Conservation (phyloP, 768 basidiomycete species). For the Kwoniella mangroviensis region DNA sequence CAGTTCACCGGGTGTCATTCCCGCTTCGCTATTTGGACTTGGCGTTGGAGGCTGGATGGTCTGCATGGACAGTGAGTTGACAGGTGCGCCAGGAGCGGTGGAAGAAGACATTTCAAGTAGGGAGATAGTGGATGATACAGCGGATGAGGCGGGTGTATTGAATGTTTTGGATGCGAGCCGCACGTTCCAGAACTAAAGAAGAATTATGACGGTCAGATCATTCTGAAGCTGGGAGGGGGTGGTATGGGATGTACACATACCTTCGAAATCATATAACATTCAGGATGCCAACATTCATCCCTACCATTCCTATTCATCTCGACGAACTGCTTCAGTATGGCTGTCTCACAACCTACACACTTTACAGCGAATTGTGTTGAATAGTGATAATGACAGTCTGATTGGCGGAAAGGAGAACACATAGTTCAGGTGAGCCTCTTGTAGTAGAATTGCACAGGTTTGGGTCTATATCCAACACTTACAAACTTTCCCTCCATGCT, state of each 20-base stretch:
- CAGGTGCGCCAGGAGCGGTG: constrained; percentile 58
- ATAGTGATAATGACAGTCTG: constrained; percentile 95
- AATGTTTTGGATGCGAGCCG: constrained; percentile 63
- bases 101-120: constrained; percentile 47
- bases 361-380: constrained; percentile 98
- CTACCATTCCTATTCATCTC: constrained; percentile 98
- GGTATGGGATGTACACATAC: constrained; percentile 60
- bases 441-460: not conserved
- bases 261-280: constrained; percentile 99
- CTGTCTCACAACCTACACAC: constrained; percentile 95
- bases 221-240: too few relatives aligned
- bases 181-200: constrained; percentile 92
- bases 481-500: constrained; percentile 94
- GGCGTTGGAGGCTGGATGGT: constrained; percentile 17
- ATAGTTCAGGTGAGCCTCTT: too few relatives aligned
- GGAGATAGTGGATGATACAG: constrained; percentile 52
- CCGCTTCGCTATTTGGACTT: constrained; percentile 71
- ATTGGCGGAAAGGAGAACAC: not conserved
- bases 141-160: constrained; percentile 52
- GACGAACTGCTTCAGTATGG: constrained; percentile 98
- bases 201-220: not conserved
- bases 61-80: constrained; percentile 58
- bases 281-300: constrained; percentile 99
- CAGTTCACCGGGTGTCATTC: constrained; percentile 75
- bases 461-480: constrained; percentile 32